Percentiles rank a stretch among this genome's conserved stretches.
Evolutionary conservation across 2,329 filamentous ascomycete genomes (phyloP).

Genomic region (Colletotrichum simmondsii): DNA sequence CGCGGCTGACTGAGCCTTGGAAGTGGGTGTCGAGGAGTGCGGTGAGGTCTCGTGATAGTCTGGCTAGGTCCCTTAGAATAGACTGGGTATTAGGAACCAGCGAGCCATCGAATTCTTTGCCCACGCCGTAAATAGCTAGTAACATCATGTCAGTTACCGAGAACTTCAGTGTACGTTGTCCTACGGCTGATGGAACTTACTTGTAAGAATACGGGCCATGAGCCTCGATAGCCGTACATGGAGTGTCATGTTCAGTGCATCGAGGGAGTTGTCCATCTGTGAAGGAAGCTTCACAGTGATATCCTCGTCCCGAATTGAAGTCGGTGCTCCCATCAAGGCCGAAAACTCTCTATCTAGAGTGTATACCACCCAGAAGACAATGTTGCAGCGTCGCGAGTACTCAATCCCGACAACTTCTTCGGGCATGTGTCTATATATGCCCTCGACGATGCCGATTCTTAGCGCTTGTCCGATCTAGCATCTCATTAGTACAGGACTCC

Average conservation of each 20-base stretch:
- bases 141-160: background rate
- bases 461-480: constrained; percentile 45
- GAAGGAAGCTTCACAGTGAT: constrained; percentile 35
- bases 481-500: background rate
- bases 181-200: background rate
- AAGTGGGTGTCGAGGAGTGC: constrained; percentile 31
- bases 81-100: constrained; percentile 32
- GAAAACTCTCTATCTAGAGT: constrained; percentile 32
- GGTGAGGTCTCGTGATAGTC: constrained; percentile 29
- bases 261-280: constrained; percentile 23
- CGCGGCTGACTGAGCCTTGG: constrained; percentile 33
- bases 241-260: constrained; percentile 34
- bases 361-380: constrained; percentile 35
- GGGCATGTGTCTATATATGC: constrained; percentile 36
- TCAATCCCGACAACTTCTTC: constrained; percentile 32
- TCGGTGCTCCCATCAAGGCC: constrained; percentile 34
- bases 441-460: constrained; percentile 45
- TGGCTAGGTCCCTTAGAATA: constrained; percentile 31
- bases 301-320: constrained; percentile 34
- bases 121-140: constrained; percentile 32
- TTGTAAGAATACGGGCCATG: constrained; percentile 34
- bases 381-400: constrained; percentile 33
- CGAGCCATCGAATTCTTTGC: constrained; percentile 33
- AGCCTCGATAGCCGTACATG: constrained; percentile 32
- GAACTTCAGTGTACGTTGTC: accelerated